Evolutionary conservation across 2,329 filamentous ascomycete genomes (phyloP).

Genomic region (Xenosphaeropsis pyriputrescens): DNA sequence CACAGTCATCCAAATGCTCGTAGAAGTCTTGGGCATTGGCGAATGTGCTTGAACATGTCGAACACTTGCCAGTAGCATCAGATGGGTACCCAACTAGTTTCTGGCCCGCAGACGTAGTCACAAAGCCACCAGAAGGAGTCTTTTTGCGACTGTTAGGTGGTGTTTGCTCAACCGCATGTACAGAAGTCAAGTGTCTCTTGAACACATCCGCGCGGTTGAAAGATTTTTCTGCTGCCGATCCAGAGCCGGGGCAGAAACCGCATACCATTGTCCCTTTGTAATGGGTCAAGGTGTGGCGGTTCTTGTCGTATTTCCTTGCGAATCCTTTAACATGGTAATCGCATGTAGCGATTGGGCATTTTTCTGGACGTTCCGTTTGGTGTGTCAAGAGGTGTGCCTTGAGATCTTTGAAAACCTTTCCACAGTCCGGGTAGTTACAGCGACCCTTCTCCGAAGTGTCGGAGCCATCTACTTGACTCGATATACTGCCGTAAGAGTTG

Average conservation of each 20-base stretch:
- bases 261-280: conserved; percentile 98
- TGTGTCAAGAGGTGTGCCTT: conserved; percentile 95
- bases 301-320: conserved; percentile 95
- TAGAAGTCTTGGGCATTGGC: conserved; percentile 90
- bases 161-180: conserved; percentile 89
- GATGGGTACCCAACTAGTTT: conserved; percentile 57
- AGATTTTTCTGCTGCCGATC: conserved; percentile 79
- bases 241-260: conserved; percentile 83
- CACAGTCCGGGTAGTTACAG: conserved; percentile 42
- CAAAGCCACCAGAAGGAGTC: conserved; percentile 21
- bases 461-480: conserved; percentile 16
- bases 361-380: conserved; percentile 83
- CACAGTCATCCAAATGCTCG: conserved; percentile 76
- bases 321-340: conserved; percentile 93
- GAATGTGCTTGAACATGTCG: conserved; percentile 78
- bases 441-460: conserved; percentile 20
- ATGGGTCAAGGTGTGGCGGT: conserved; percentile 87
- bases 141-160: conserved; percentile 79
- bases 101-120: conserved; percentile 30
- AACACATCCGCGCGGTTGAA: conserved; percentile 97
- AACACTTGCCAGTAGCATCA: conserved; percentile 77
- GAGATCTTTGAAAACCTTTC: conserved; percentile 45
- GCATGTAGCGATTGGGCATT: conserved; percentile 86
- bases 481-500: conserved; percentile 15
- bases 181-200: conserved; percentile 85